Evolutionary conservation across 331 rosid species (phyloP).

Genomic region (Pyracantha coccinea): DNA sequence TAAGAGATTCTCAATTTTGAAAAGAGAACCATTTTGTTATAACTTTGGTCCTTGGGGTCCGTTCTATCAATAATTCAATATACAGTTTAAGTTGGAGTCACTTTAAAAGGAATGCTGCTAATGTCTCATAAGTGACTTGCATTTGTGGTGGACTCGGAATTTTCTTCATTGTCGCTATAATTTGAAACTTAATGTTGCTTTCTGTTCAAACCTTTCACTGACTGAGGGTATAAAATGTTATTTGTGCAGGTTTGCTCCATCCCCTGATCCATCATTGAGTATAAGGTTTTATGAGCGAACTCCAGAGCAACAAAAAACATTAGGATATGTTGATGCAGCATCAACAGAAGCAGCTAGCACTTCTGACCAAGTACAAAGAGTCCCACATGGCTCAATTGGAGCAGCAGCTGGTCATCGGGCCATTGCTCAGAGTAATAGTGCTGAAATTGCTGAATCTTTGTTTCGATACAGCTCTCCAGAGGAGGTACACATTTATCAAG

Average conservation of each 20-base stretch:
- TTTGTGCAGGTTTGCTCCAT: slow-evolving; percentile 67
- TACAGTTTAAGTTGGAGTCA: background rate
- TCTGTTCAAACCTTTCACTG: background rate
- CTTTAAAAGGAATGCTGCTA: background rate
- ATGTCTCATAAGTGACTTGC: background rate
- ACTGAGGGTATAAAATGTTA: background rate
- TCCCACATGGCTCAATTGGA: slow-evolving; percentile 77
- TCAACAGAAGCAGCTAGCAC: slow-evolving; percentile 22
- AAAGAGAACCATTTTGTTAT: background rate
- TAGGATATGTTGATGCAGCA: slow-evolving; percentile 59
- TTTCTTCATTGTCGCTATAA: background rate
- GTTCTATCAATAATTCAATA: background rate
- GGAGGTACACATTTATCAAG: slow-evolving; percentile 46
- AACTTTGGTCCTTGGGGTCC: background rate
- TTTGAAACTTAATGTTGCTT: slow-evolving; percentile 3
- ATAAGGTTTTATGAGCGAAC: slow-evolving; percentile 85
- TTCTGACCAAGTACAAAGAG: slow-evolving; percentile 40
- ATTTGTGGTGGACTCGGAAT: background rate
- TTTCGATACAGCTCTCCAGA: slow-evolving; percentile 88
- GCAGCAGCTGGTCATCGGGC: slow-evolving; percentile 83
- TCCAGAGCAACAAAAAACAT: slow-evolving; percentile 70
- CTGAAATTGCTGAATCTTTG: slow-evolving; percentile 75
- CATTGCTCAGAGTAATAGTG: slow-evolving; percentile 80
- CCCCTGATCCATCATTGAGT: slow-evolving; percentile 64
- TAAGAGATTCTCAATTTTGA: slow-evolving; percentile 31